phyloP scores from a whole-genome alignment of 2,329 filamentous ascomycete species.

The Fusarium decemcellulare region DNA sequence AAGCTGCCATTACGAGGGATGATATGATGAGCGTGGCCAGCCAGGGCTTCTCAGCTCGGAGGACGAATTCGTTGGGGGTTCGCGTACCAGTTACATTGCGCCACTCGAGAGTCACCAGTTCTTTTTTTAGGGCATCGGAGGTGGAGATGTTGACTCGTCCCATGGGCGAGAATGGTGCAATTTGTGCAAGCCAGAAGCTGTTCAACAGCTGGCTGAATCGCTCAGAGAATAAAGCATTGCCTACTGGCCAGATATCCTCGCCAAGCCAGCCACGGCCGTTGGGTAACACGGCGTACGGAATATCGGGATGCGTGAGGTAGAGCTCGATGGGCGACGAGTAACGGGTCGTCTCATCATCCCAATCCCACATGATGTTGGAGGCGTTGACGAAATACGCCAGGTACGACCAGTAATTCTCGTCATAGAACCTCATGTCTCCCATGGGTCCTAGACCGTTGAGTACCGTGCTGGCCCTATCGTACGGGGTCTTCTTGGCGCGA shows the following conservation, averaged over 20 bases:
- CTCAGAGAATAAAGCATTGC: neutral
- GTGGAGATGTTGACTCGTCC: conserved; percentile 6
- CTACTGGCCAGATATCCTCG: conserved; percentile 11
- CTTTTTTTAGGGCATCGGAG: neutral
- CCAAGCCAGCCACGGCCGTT: conserved; percentile 7
- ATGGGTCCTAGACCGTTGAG: conserved; percentile 11
- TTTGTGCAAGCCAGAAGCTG: conserved; percentile 17
- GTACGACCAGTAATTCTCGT: conserved; percentile 6
- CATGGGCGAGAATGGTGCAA: conserved; percentile 12
- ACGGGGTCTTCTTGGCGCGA: neutral
- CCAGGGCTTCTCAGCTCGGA: conserved; percentile 6
- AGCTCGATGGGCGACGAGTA: conserved; percentile 13
- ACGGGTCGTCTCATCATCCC: neutral
- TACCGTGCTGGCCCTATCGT: conserved; percentile 4
- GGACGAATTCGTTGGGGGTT: neutral
- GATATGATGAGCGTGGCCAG: conserved; percentile 5
- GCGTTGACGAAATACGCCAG: conserved; percentile 10
- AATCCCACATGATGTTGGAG: conserved; percentile 11
- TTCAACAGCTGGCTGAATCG: conserved; percentile 18
- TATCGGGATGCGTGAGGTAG: conserved; percentile 11
- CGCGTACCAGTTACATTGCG: neutral
- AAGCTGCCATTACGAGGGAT: conserved; percentile 4
- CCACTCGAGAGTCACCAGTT: neutral
- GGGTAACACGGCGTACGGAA: conserved; percentile 7
- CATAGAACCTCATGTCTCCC: neutral